These are phyloP conservation scores for Gleditsia sinensis DNA, from an alignment of 306 rosid species.

Conservation along the genomic window DNA sequence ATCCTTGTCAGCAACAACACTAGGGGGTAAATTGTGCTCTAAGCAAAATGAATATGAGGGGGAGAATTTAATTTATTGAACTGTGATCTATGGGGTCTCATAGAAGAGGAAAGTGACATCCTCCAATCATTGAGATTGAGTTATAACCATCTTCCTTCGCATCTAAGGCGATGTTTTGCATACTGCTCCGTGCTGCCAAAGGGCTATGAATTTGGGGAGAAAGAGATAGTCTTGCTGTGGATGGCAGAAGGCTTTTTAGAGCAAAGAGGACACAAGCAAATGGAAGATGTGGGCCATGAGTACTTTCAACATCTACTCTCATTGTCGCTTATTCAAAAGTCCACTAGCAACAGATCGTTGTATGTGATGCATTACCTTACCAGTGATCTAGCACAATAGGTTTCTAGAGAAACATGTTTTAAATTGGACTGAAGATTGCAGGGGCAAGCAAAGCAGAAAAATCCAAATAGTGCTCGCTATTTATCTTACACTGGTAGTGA, in stretches of 20 bases:
- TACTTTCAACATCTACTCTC: conserved; percentile 23
- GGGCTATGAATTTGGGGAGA: conserved; percentile 5
- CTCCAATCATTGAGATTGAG: conserved; percentile 14
- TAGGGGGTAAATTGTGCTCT: conserved; percentile 16
- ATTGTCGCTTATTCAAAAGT: conserved; percentile 28
- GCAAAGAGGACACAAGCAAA: conserved; percentile 1
- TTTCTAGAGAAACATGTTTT: not conserved
- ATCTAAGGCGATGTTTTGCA: conserved; percentile 17
- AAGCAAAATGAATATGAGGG: conserved; percentile 17
- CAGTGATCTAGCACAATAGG: conserved; percentile 5
- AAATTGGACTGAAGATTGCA: not conserved
- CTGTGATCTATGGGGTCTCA: conserved; percentile 9
- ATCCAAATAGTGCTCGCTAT: conserved; percentile 23
- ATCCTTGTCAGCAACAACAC: not conserved
- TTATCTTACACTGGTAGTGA: conserved; percentile 17
- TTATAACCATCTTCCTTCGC: conserved; percentile 1
- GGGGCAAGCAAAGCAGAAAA: not conserved
- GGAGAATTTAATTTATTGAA: not conserved
- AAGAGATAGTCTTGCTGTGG: conserved; percentile 32
- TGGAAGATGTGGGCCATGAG: conserved; percentile 31
- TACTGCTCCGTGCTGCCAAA: conserved; percentile 25
- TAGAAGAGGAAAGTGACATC: not conserved
- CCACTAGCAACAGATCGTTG: conserved; percentile 3
- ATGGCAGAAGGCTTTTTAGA: conserved; percentile 43
- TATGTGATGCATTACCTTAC: conserved; percentile 15